Conservation (phyloP, 345 rosid species). For the Iberis pinnata region DNA sequence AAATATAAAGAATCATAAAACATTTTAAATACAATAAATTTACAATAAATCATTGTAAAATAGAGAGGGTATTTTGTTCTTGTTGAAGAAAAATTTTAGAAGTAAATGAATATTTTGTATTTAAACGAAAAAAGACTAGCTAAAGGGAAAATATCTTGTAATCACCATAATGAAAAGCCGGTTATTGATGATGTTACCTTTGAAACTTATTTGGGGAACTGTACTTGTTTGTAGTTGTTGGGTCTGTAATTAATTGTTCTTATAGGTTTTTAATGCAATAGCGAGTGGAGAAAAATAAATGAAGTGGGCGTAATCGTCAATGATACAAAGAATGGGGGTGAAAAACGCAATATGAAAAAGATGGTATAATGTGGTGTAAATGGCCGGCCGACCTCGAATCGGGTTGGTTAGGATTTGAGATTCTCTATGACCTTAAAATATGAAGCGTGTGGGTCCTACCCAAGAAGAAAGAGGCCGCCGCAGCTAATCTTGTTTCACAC, state of each 20-base stretch:
- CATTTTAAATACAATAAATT: too few species aligned
- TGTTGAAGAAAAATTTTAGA: too few species aligned
- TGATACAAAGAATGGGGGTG: background rate
- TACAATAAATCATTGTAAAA: too few species aligned
- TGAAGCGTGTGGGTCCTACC: slow-evolving; percentile 38
- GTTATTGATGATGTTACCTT: background rate
- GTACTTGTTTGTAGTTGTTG: background rate
- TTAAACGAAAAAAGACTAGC: too few species aligned
- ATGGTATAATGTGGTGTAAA: slow-evolving; percentile 5
- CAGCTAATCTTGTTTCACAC: slow-evolving; percentile 43
- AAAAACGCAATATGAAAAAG: background rate
- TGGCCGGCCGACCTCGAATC: slow-evolving; percentile 29
- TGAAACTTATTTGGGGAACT: background rate
- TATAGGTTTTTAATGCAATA: background rate
- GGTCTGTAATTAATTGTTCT: background rate
- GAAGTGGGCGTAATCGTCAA: background rate
- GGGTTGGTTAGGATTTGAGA: slow-evolving; percentile 37
- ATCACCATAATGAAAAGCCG: slow-evolving; percentile 10
- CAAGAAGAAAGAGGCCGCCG: slow-evolving; percentile 47
- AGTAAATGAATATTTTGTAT: too few species aligned
- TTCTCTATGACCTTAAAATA: slow-evolving; percentile 35
- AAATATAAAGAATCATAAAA: too few species aligned
- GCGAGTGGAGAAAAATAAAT: background rate
- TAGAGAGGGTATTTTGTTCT: too few species aligned
- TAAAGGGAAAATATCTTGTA: background rate